Evolutionary conservation across 192 early-diverging fungal species (phyloP).

Genomic region (Jimgerdemannia lactiflua): DNA sequence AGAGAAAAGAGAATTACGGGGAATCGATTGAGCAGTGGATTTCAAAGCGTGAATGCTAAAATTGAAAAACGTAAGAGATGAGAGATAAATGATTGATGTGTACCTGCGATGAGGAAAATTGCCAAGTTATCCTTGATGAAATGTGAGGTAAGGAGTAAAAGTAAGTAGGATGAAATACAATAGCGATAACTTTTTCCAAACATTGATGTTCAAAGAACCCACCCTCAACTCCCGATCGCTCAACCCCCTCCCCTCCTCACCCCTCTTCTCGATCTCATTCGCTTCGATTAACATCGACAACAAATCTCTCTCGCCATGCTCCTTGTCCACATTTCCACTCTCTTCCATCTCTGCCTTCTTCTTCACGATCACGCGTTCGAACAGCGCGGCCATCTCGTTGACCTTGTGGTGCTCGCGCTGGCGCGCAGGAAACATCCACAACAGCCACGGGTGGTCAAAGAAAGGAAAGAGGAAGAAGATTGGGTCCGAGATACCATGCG

Average conservation of each 20-base stretch:
- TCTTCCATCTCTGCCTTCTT: too few species aligned
- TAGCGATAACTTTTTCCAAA: background rate
- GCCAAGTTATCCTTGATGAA: constrained; percentile 5
- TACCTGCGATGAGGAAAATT: constrained; percentile 16
- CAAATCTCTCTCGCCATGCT: too few species aligned
- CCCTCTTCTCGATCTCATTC: too few species aligned
- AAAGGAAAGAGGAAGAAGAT: constrained; percentile 43
- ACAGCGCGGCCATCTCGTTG: too few species aligned
- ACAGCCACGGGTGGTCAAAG: constrained; percentile 18
- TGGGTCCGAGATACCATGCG: constrained; percentile 12
- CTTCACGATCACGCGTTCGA: too few species aligned
- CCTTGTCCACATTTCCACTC: too few species aligned
- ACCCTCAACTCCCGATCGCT: background rate
- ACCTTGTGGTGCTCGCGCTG: too few species aligned
- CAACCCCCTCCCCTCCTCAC: background rate
- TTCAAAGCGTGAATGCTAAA: constrained; percentile 41
- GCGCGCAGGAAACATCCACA: too few species aligned
- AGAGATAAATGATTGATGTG: too few species aligned
- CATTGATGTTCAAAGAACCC: background rate
- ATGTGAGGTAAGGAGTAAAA: too few species aligned
- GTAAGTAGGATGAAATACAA: background rate
- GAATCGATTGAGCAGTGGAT: constrained; percentile 44
- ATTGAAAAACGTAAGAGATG: background rate
- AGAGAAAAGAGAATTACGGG: constrained; percentile 38
- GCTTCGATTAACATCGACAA: too few species aligned